Percentiles rank a stretch among this genome's conserved stretches.
Conservation (phyloP, 164 flowering plant species). For the Nymphaea thermarum region DNA sequence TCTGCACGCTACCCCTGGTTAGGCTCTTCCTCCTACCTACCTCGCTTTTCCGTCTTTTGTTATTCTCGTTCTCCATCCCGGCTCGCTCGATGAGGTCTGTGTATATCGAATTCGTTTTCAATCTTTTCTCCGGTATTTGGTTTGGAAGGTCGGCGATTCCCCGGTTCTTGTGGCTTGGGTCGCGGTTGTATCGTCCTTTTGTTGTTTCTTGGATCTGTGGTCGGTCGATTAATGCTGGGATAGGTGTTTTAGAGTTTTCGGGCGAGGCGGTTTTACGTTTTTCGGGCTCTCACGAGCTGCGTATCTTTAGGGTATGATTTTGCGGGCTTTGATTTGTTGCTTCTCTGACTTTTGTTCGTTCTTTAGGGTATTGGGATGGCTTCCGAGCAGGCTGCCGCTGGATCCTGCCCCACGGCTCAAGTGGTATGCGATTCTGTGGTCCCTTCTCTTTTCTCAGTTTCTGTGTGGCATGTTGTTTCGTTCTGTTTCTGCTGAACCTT, state of each 20-base stretch:
- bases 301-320: background rate
- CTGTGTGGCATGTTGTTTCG: background rate
- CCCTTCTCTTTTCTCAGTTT: background rate
- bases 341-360: background rate
- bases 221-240: background rate
- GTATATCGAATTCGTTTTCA: background rate
- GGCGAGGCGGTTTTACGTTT: too few relatives aligned
- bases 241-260: too few relatives aligned
- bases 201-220: background rate
- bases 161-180: background rate
- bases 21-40: background rate
- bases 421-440: slow-evolving; percentile 11
- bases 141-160: background rate
- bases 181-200: background rate
- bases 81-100: background rate
- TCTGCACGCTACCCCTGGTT: too few relatives aligned
- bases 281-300: background rate
- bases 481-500: background rate
- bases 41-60: background rate
- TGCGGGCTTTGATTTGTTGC: background rate
- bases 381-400: slow-evolving; percentile 18
- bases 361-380: slow-evolving; percentile 30
- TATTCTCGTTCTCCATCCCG: background rate
- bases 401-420: slow-evolving; percentile 41
- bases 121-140: background rate